Evolutionary conservation across 306 rosid genomes (phyloP).

Genomic region (barrel medic (Medicago truncatula)): DNA sequence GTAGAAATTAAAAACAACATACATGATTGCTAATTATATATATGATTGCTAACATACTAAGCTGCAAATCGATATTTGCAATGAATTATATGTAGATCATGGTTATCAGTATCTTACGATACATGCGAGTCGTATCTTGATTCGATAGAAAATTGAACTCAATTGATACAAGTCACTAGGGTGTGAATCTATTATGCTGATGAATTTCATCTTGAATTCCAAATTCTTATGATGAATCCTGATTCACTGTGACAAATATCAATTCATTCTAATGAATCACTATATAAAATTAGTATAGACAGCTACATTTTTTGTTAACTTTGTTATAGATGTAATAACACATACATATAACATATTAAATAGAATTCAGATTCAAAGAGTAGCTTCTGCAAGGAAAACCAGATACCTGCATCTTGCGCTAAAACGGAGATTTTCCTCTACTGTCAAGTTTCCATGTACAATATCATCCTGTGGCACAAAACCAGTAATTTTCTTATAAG

Average conservation of each 20-base stretch:
- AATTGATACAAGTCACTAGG: background rate
- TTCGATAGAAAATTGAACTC: background rate
- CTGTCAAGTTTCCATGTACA: slow-evolving; percentile 89
- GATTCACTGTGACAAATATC: background rate
- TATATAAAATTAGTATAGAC: background rate
- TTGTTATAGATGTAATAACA: background rate
- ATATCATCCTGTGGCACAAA: slow-evolving; percentile 92
- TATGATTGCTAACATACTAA: background rate
- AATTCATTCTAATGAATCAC: background rate
- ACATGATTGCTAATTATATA: slow-evolving; percentile 4
- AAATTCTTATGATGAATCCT: background rate
- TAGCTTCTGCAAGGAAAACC: slow-evolving; percentile 26
- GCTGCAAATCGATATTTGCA: background rate
- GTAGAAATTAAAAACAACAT: slow-evolving; percentile 22
- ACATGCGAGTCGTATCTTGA: background rate
- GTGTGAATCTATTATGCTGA: background rate
- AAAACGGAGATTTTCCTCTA: slow-evolving; percentile 87
- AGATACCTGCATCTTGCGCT: slow-evolving; percentile 88
- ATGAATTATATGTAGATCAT: background rate
- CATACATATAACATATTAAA: background rate
- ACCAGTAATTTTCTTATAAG: slow-evolving; percentile 75
- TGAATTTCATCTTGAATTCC: background rate
- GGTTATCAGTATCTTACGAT: background rate
- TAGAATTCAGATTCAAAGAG: background rate
- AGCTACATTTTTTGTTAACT: background rate